These are phyloP conservation scores for Eugenia klotzschiana DNA, from an alignment of 441 rosid species.

Conservation along the genomic window DNA sequence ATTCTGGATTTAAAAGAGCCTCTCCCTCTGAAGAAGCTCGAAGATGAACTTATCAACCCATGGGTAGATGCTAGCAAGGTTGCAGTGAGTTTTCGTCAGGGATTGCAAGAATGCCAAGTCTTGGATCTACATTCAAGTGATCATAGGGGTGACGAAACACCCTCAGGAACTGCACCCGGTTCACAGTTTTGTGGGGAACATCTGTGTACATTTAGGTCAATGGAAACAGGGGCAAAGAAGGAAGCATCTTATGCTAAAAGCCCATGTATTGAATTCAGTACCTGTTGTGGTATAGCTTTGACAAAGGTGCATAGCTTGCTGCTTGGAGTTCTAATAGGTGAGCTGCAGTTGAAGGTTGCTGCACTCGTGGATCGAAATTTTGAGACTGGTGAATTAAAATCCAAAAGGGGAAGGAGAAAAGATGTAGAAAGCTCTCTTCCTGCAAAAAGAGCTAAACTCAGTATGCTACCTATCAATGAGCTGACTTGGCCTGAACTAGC, in stretches of 20 bases:
- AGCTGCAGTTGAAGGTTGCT: constrained; percentile 88
- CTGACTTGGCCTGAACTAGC: constrained; percentile 96
- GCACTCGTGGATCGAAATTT: constrained; percentile 80
- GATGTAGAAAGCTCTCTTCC: constrained; percentile 46
- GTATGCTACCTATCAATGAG: constrained; percentile 77
- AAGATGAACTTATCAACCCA: constrained; percentile 67
- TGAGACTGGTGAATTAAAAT: constrained; percentile 72
- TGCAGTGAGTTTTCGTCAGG: constrained; percentile 20
- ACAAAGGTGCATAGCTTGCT: constrained; percentile 57
- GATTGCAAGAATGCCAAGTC: constrained; percentile 20
- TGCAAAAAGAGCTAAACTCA: constrained; percentile 51
- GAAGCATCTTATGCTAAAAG: constrained; percentile 23
- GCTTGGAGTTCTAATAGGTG: constrained; percentile 59
- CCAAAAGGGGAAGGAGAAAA: constrained; percentile 80
- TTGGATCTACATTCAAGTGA: constrained; percentile 15
- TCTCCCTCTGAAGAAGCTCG: constrained; percentile 44
- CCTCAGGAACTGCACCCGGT: constrained; percentile 21
- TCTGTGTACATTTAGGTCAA: constrained; percentile 21
- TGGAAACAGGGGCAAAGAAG: constrained; percentile 27
- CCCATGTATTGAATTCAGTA: constrained; percentile 20
- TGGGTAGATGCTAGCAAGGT: constrained; percentile 28
- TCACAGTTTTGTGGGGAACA: constrained; percentile 15
- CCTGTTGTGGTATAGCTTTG: constrained; percentile 39
- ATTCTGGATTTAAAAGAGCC: constrained; percentile 56
- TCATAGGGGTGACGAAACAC: constrained; percentile 11